Evolutionary conservation across 805 yeast genomes (phyloP), one percentile per base, ranked within the genome.

Genomic region (Candida xiaguanensis): DNA sequence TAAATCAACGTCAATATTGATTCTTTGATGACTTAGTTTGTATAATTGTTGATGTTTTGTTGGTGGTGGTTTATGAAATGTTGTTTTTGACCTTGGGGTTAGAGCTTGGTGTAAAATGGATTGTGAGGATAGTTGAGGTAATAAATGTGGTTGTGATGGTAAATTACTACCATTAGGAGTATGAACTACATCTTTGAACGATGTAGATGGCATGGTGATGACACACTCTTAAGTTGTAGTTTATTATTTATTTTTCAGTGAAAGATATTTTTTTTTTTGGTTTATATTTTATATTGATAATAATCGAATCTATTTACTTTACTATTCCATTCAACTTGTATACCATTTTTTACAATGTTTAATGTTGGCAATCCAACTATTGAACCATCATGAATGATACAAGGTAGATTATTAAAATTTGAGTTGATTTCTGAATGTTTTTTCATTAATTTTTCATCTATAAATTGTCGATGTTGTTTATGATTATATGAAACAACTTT

Each of bases 11-110:
- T 90, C 95, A 14, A 91, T 62, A 18, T 77, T 73, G 11, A 91
- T 85, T 48, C 84, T 75, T 59, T 91, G 97, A 58, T 89, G 95
- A 4, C 91, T 89, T 16, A 91, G 75, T 51, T 75, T 80, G 57
- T 85, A 79, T n/a, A 59, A 55, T 45, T 76, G 82, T 8, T 36
- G 39, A 17, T 22, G 33, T 35, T 35, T 35, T 5, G 17, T 13
- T 31, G 13, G 24, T 27, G 26, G 17, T 19, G 38, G 25, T 35
- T 27, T 35, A 17, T 19, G n/a, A 15, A 22, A 32, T 14, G 33
- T 5, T 4, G n/a, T 8, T 27, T 29, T 36, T 15, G 38, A 4
- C 19, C 36, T 29, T 19, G 39, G 42, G 9, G 39, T 33, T 13
- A 18, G 13, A 23, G 16, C 25, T 13, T 24, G 30, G 4, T 31